A percentile compares a stretch with the other conserved stretches of the same genome.
phyloP scores from a whole-genome alignment of 2,329 filamentous ascomycete genomes.

The Incumbomyces lentus region DNA sequence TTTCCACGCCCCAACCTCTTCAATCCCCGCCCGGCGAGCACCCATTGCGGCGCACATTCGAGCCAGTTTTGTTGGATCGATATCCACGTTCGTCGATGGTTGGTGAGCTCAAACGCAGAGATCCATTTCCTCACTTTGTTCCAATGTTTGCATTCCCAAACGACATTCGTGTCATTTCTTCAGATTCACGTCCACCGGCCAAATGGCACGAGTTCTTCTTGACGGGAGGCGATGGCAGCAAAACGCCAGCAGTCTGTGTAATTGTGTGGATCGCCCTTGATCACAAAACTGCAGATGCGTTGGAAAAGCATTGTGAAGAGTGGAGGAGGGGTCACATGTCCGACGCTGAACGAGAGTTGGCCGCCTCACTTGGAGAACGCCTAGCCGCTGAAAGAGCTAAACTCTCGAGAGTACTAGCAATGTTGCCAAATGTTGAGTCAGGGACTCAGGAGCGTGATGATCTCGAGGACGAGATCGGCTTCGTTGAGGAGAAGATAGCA shows the following conservation, averaged over 20 bases:
- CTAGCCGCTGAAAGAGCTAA: constrained; percentile 81
- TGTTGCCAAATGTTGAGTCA: constrained; percentile 68
- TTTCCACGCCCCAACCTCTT: constrained; percentile 82
- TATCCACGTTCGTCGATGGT: constrained; percentile 76
- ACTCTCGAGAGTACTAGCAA: constrained; percentile 74
- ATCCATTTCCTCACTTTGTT: constrained; percentile 89
- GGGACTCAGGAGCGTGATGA: constrained; percentile 71
- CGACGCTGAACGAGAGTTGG: constrained; percentile 89
- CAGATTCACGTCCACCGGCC: constrained; percentile 84
- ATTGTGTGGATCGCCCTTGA: constrained; percentile 89
- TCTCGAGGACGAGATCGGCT: constrained; percentile 87
- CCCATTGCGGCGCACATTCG: constrained; percentile 83
- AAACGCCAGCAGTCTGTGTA: constrained; percentile 81
- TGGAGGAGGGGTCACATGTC: constrained; percentile 93
- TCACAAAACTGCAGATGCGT: constrained; percentile 66
- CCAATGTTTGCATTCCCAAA: constrained; percentile 99
- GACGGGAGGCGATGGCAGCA: constrained; percentile 86
- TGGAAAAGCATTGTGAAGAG: constrained; percentile 64
- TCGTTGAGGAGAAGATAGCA: constrained; percentile 91
- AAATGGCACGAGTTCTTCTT: constrained; percentile 99
- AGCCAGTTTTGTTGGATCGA: constrained; percentile 88
- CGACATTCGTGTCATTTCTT: constrained; percentile 92
- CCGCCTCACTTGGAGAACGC: constrained; percentile 79
- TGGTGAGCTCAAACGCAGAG: constrained; percentile 69
- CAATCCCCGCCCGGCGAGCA: constrained; percentile 89